Evolutionary conservation across 257 asterid genomes (phyloP).

Genomic region (Ilex aquifolium): DNA sequence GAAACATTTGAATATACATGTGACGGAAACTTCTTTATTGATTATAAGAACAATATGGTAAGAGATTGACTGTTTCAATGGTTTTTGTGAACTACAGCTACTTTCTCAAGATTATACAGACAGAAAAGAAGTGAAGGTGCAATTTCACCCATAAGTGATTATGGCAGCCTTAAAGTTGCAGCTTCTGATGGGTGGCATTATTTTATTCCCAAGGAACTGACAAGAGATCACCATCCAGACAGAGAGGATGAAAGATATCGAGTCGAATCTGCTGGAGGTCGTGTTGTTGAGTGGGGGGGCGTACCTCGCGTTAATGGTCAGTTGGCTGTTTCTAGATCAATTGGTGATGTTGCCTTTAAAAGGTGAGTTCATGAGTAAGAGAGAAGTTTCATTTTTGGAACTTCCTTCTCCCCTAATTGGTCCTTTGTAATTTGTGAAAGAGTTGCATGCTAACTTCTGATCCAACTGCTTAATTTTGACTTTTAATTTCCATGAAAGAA

Average conservation of each 20-base stretch:
- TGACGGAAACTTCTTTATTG: not conserved
- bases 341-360: conserved; percentile 77
- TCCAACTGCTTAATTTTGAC: not conserved
- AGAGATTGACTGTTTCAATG: conserved; percentile 10
- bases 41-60: not conserved
- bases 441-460: conserved; percentile 2
- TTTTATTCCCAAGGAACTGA: conserved; percentile 76
- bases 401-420: not conserved
- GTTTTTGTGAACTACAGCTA: conserved; percentile 59
- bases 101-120: conserved; percentile 62
- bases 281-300: conserved; percentile 81
- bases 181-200: conserved; percentile 67
- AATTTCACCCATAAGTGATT: conserved; percentile 49
- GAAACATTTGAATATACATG: too few species aligned
- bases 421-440: not conserved
- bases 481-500: too few species aligned
- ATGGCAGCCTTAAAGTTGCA: conserved; percentile 48
- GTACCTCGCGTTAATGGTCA: conserved; percentile 93
- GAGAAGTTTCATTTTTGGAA: not conserved
- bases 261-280: conserved; percentile 91
- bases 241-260: conserved; percentile 83
- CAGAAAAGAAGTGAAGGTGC: conserved; percentile 42
- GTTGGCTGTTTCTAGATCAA: conserved; percentile 90
- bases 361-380: conserved; percentile 33
- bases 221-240: conserved; percentile 95